A percentile compares a stretch with the other conserved stretches of the same genome.
Evolutionary conservation across 1,139 yeast species (phyloP).

Genomic region (Lodderomyces elongisporus): DNA sequence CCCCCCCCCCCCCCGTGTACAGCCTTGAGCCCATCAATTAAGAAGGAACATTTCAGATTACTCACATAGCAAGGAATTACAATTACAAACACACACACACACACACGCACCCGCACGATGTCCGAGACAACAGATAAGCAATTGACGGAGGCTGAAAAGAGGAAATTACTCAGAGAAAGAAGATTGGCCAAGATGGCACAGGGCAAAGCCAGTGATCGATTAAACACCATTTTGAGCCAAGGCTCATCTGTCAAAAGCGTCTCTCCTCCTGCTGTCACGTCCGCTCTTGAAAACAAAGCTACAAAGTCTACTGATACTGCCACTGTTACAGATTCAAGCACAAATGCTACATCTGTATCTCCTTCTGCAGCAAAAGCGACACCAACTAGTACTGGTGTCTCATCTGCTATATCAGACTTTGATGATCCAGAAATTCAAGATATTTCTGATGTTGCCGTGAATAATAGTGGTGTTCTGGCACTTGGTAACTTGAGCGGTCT

Average conservation of each 20-base stretch:
- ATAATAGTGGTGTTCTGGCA: too few species aligned
- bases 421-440: constrained; percentile 33
- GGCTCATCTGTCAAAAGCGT: constrained; percentile 37
- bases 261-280: constrained; percentile 24
- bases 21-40: too few species aligned
- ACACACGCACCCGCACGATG: constrained; percentile 1
- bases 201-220: constrained; percentile 52
- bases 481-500: too few species aligned
- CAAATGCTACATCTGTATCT: not conserved
- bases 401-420: constrained; percentile 7
- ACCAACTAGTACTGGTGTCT: constrained; percentile 4
- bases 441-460: constrained; percentile 11
- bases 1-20: too few species aligned
- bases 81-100: too few species aligned
- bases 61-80: too few species aligned
- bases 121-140: constrained; percentile 9
- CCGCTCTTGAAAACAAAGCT: constrained; percentile 31
- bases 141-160: constrained; percentile 57
- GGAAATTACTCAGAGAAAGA: constrained; percentile 58
- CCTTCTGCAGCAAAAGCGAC: not conserved
- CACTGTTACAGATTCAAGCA: not conserved
- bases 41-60: too few species aligned
- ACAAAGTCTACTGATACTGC: constrained; percentile 6
- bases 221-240: constrained; percentile 42
- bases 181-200: constrained; percentile 63